A percentile compares a stretch with the other conserved stretches of the same genome.
phyloP scores from a whole-genome alignment of 768 basidiomycete species.

The Mrakia frigida region DNA sequence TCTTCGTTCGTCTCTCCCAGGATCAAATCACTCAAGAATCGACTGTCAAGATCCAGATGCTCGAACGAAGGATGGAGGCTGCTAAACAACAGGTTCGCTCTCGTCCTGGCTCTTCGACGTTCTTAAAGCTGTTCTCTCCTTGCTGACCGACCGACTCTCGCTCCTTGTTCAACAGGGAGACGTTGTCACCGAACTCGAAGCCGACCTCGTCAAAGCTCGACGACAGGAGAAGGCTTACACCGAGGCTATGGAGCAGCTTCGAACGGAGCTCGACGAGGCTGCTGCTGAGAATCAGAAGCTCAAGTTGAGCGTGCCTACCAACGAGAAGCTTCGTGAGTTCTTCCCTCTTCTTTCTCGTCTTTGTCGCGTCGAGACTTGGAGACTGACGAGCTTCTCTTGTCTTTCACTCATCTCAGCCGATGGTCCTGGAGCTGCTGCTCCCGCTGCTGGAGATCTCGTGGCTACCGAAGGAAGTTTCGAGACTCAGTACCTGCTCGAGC shows the following conservation, averaged over 20 bases:
- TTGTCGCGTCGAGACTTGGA: no score
- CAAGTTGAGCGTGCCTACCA: slow-evolving; percentile 56
- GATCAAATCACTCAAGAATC: slow-evolving; percentile 87
- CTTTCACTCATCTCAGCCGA: background rate
- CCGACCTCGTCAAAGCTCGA: slow-evolving; percentile 68
- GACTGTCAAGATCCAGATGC: slow-evolving; percentile 84
- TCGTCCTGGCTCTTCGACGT: background rate
- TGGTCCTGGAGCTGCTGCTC: background rate
- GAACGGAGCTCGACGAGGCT: slow-evolving; percentile 75
- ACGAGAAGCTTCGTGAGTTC: slow-evolving; percentile 13
- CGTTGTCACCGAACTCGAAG: slow-evolving; percentile 70
- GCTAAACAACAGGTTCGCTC: slow-evolving; percentile 68
- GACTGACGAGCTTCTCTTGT: no score
- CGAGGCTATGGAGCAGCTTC: slow-evolving; percentile 88
- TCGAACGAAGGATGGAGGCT: slow-evolving; percentile 87
- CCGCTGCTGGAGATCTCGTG: background rate
- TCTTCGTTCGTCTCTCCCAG: slow-evolving; percentile 44
- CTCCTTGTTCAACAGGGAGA: slow-evolving; percentile 52
- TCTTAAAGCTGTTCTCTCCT: background rate
- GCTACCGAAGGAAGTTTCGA: slow-evolving; percentile 76
- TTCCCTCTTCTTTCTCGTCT: no score
- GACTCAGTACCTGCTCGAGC: slow-evolving; percentile 79
- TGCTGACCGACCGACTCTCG: background rate
- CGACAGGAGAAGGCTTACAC: slow-evolving; percentile 87
- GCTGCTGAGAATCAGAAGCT: slow-evolving; percentile 85